Conservation (phyloP, 106 monocot species). For the Acorus calamus region DNA sequence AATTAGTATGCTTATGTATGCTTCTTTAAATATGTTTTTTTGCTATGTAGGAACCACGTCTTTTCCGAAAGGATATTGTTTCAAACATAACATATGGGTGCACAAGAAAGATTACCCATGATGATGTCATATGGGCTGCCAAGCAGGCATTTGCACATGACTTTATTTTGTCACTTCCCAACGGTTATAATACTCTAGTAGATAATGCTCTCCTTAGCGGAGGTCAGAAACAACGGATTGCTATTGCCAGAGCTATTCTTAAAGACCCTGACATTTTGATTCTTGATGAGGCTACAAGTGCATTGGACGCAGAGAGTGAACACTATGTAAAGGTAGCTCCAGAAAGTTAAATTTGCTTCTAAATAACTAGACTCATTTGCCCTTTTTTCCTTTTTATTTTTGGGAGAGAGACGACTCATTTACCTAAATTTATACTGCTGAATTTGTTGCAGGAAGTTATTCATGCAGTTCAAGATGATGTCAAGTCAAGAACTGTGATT, state of each 20-base stretch:
- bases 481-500: conserved; percentile 64
- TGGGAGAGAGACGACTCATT: not conserved
- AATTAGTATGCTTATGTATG: not conserved
- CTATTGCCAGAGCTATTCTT: conserved; percentile 95
- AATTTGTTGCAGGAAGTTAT: conserved; percentile 34
- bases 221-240: conserved; percentile 94
- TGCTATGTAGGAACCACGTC: conserved; percentile 63
- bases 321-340: conserved; percentile 69
- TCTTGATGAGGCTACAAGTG: conserved; percentile 94
- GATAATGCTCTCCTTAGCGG: conserved; percentile 83
- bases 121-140: conserved; percentile 79
- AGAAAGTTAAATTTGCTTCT: too few relatives aligned
- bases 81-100: conserved; percentile 91
- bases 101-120: conserved; percentile 42
- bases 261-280: conserved; percentile 85
- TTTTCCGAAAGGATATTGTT: conserved; percentile 74
- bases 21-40: conserved; percentile 1
- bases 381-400: not conserved
- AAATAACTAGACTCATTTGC: too few relatives aligned
- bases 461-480: conserved; percentile 28
- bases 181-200: conserved; percentile 74
- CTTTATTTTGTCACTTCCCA: conserved; percentile 74
- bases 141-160: conserved; percentile 90
- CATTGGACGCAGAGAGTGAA: conserved; percentile 97
- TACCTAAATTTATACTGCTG: not conserved